Conservation (phyloP, 2,329 filamentous ascomycete genomes). For the Penicillium sp. region DNA sequence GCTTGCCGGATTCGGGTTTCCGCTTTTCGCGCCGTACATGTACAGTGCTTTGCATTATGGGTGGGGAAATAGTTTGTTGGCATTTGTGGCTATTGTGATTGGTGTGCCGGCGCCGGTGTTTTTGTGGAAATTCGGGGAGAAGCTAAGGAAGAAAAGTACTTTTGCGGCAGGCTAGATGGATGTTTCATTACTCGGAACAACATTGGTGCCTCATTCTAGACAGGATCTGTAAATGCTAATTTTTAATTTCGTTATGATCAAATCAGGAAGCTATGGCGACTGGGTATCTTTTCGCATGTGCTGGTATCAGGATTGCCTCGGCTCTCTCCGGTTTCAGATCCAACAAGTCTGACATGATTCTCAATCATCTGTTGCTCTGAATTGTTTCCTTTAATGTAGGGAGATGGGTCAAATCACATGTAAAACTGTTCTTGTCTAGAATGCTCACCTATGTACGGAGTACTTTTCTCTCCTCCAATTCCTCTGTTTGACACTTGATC, state of each 20-base stretch:
- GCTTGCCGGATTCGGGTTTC: constrained; percentile 43
- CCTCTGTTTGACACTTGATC: neutral
- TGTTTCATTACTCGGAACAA: neutral
- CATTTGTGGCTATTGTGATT: constrained; percentile 40
- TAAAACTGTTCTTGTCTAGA: no score
- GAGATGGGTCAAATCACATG: neutral
- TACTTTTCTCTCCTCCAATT: neutral
- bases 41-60: constrained; percentile 39
- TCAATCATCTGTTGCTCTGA: no score
- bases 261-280: neutral
- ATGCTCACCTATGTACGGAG: neutral
- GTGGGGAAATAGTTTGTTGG: constrained; percentile 45
- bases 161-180: constrained; percentile 45
- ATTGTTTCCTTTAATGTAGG: no score
- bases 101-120: constrained; percentile 51
- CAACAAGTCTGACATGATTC: neutral
- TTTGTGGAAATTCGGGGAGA: constrained; percentile 52
- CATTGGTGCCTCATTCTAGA: no score
- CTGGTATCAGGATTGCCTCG: neutral
- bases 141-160: constrained; percentile 47
- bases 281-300: neutral
- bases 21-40: constrained; percentile 45
- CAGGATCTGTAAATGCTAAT: no score
- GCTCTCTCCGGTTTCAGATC: neutral
- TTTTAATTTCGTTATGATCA: neutral